Percentiles rank a stretch among this genome's conserved stretches.
Evolutionary conservation across 768 basidiomycete genomes (phyloP).

Genomic region (Lactarius akahatsu): DNA sequence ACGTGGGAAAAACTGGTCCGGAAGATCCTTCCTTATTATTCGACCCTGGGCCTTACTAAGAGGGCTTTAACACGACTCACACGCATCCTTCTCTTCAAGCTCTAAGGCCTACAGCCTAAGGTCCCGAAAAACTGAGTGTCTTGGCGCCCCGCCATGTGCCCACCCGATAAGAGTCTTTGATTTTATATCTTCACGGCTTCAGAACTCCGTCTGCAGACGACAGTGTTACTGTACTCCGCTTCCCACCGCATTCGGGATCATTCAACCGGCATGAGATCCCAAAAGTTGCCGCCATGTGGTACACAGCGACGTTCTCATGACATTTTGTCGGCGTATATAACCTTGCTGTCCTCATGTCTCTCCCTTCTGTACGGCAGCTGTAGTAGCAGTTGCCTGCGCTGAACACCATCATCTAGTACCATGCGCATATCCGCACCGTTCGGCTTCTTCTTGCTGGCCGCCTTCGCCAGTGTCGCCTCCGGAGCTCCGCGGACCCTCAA

Average conservation of each 20-base stretch:
- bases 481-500: conserved; percentile 24
- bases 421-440: neutral
- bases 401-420: too few species aligned
- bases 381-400: neutral
- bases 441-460: conserved; percentile 1
- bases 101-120: neutral
- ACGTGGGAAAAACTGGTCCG: too few species aligned
- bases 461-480: neutral
- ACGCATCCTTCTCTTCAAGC: too few species aligned
- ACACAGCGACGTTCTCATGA: neutral
- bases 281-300: neutral
- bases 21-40: too few species aligned
- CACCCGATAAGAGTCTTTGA: neutral
- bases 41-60: too few species aligned
- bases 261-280: neutral
- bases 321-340: neutral
- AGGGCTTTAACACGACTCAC: too few species aligned
- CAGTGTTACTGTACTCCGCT: neutral
- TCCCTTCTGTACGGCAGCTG: neutral
- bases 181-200: neutral
- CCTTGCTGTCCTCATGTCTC: neutral
- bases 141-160: neutral
- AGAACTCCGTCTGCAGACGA: neutral
- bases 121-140: neutral
- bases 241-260: neutral